phyloP scores from a whole-genome alignment of 2,329 filamentous ascomycete genomes.

The Davidsoniella virescens region DNA sequence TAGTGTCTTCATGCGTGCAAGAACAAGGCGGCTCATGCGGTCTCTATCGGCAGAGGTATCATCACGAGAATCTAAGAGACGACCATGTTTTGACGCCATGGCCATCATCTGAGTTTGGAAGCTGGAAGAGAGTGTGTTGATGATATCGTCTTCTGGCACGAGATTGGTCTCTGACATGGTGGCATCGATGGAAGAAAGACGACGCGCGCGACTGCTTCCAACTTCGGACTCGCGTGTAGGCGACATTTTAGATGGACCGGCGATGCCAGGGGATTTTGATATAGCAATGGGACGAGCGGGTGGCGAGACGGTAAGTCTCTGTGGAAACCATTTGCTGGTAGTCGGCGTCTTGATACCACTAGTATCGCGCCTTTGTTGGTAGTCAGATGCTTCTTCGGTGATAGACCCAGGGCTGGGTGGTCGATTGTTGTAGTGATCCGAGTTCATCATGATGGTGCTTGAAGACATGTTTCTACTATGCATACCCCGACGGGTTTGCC shows the following conservation, averaged over 20 bases:
- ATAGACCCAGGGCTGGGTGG: constrained; percentile 8
- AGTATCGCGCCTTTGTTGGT: constrained; percentile 12
- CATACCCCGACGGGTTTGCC: constrained; percentile 23
- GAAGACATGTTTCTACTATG: constrained; percentile 65
- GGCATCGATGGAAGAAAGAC: constrained; percentile 50
- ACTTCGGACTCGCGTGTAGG: constrained; percentile 1
- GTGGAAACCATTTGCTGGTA: constrained; percentile 30
- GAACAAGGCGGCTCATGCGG: constrained; percentile 62
- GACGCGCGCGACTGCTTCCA: constrained; percentile 20
- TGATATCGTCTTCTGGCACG: constrained; percentile 38
- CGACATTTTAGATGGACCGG: constrained; percentile 6
- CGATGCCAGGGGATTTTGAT: constrained; percentile 16
- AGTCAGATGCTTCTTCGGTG: constrained; percentile 4
- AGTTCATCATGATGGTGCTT: constrained; percentile 73
- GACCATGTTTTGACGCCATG: constrained; percentile 44
- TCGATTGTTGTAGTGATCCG: constrained; percentile 30
- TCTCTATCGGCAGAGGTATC: constrained; percentile 33
- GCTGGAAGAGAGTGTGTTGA: constrained; percentile 52
- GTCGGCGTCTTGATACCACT: constrained; percentile 25
- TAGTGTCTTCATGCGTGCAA: constrained; percentile 81
- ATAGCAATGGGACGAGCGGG: constrained; percentile 42
- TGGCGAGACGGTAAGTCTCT: constrained; percentile 27
- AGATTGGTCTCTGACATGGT: constrained; percentile 59
- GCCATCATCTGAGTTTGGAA: constrained; percentile 64
- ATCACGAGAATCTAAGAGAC: constrained; percentile 32